A percentile compares a stretch with the other conserved stretches of the same genome.
These are phyloP conservation scores for Colletotrichum spaethianum DNA, from an alignment of 2,329 filamentous ascomycete species.

Conservation along the genomic window DNA sequence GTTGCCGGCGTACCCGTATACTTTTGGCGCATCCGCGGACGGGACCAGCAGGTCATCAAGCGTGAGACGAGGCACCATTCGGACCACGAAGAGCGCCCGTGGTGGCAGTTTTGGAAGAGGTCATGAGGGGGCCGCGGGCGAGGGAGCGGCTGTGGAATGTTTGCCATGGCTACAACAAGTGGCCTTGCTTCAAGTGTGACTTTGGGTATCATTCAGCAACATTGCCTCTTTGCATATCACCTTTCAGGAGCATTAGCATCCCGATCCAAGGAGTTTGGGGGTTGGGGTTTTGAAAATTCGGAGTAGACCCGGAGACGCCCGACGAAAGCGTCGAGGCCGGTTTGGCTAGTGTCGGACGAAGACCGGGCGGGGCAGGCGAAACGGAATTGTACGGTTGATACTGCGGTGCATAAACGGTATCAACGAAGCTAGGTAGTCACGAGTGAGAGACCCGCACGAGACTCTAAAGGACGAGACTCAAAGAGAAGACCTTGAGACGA, in stretches of 20 bases:
- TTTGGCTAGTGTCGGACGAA: background rate
- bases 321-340: background rate
- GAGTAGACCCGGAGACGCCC: background rate
- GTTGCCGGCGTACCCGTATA: slow-evolving; percentile 88
- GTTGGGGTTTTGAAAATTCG: background rate
- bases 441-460: background rate
- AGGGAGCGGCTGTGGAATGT: background rate
- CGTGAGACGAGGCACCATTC: slow-evolving; percentile 50
- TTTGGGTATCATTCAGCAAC: background rate
- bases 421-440: background rate
- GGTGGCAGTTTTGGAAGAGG: slow-evolving; percentile 75
- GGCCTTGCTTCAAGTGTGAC: background rate
- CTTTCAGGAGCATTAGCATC: background rate
- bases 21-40: slow-evolving; percentile 84
- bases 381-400: background rate
- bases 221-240: background rate
- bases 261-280: background rate
- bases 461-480: too few species aligned
- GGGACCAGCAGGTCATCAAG: slow-evolving; percentile 66
- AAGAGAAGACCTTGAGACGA: background rate
- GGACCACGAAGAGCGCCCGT: slow-evolving; percentile 50
- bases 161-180: background rate
- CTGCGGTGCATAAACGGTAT: background rate
- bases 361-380: too few species aligned
- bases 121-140: slow-evolving; percentile 46